Evolutionary conservation across 306 rosid species (phyloP).

Genomic region (Gastrolobium bilobum): DNA sequence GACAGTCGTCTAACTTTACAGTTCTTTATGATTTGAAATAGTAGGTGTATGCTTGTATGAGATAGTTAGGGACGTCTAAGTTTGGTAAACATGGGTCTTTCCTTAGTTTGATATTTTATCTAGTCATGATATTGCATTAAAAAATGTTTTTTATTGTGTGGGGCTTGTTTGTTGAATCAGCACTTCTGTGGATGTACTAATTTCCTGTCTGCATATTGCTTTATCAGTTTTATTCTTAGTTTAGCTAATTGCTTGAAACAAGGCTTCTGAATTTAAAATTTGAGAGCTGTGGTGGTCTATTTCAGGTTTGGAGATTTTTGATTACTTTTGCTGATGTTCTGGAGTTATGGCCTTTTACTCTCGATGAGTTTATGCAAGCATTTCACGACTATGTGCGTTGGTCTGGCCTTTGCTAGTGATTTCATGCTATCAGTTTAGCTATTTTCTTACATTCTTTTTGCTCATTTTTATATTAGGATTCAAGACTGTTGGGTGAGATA

Average conservation of each 20-base stretch:
- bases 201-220: slow-evolving; percentile 20
- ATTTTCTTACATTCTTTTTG: slow-evolving; percentile 23
- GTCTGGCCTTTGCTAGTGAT: slow-evolving; percentile 47
- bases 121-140: slow-evolving; percentile 5
- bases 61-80: slow-evolving; percentile 8
- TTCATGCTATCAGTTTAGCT: slow-evolving; percentile 32
- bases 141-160: slow-evolving; percentile 22
- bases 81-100: slow-evolving; percentile 3
- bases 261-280: slow-evolving; percentile 39
- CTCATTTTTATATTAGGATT: slow-evolving; percentile 72
- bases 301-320: slow-evolving; percentile 95
- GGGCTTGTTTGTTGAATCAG: slow-evolving; percentile 31
- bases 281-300: slow-evolving; percentile 47
- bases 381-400: slow-evolving; percentile 91
- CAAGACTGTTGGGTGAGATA: slow-evolving; percentile 94
- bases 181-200: slow-evolving; percentile 32
- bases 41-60: slow-evolving; percentile 8
- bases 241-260: slow-evolving; percentile 24
- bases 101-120: background rate
- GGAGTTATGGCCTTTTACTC: slow-evolving; percentile 95
- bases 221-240: slow-evolving; percentile 16
- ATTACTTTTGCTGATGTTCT: slow-evolving; percentile 94
- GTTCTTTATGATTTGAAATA: background rate
- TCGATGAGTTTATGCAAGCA: slow-evolving; percentile 96
- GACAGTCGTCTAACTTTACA: slow-evolving; percentile 1